Base-by-base conservation (phyloP, 2,329 filamentous ascomycete genomes). In the Microdochium nivale region DNA sequence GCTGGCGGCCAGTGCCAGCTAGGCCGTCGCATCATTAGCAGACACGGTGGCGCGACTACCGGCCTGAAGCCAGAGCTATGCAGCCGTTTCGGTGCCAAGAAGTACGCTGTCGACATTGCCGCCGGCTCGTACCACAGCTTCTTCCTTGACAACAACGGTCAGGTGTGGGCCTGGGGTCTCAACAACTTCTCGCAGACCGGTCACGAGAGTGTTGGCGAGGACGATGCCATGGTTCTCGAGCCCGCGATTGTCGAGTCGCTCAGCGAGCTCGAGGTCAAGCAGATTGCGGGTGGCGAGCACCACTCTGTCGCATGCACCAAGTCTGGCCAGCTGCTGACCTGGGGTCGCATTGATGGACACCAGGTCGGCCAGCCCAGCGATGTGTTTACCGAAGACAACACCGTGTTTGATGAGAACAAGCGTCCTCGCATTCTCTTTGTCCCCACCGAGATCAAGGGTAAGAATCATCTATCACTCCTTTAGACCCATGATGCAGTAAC, bases 1-100 rank as follows among this genome's bases (percentile, higher is more conserved):
- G 86, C 89, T 56, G 90, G 91, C 64, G 86, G 89, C 57, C 84
- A 89, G 59, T 82, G 81, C 53, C 83, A 86, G 19, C 75, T 89
- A 33, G 88, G 87, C 40, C 78, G 85, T 58, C 78, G 83, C 58
- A 84, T 82, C 2, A 70, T 73, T 8, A 58, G 53, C 4, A 60
- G 64, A 43, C 60, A 59, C 14, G 56, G 55, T 43, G 59, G 59
- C 3, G 52, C 59, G n/a, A 53, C 52, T 25, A 58, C 58, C 10
- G 61, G 60, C 5, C 60, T 66, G 10, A 70, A 73, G 48, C 82
- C 83, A 7, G 56, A 65, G 49, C 56, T 60, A 7, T 65, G 62
- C 23, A 62, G 60, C 27, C 58, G 49, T 30, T 67, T 67, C 49
- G 54, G 55, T 53, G 81, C 87, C 49, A 74, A 74, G 49, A 73